Conservation (phyloP, 768 basidiomycete species). For the Phanerodontia chrysosporium region DNA sequence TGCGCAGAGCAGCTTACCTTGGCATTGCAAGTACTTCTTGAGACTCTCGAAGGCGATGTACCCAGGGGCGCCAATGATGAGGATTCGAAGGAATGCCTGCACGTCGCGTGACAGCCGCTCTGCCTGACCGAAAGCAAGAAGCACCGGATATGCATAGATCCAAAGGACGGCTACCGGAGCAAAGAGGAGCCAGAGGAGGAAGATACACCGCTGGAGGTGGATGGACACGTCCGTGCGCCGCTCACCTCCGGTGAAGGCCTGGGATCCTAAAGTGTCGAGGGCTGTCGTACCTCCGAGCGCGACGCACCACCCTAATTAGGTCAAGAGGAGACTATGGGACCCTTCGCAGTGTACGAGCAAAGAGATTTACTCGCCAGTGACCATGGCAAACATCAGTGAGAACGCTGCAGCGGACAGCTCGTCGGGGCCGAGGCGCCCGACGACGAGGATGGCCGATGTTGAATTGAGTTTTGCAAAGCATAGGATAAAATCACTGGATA, state of each 20-base stretch:
- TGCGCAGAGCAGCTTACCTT: constrained; percentile 45
- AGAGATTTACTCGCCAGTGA: constrained; percentile 59
- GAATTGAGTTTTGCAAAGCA: constrained; percentile 69
- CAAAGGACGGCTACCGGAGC: constrained; percentile 61
- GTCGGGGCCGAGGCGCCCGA: constrained; percentile 63
- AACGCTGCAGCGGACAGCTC: constrained; percentile 71
- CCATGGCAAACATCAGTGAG: constrained; percentile 72
- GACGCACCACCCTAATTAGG: constrained; percentile 61
- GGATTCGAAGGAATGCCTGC: constrained; percentile 59
- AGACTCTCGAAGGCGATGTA: constrained; percentile 74
- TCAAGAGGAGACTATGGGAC: constrained; percentile 40
- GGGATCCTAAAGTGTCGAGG: constrained; percentile 73
- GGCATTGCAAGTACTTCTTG: constrained; percentile 78
- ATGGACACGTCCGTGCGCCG: constrained; percentile 62
- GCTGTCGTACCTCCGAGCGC: constrained; percentile 78
- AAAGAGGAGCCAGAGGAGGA: constrained; percentile 60
- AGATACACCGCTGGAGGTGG: constrained; percentile 65
- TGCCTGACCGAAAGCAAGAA: constrained; percentile 62
- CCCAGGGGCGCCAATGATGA: constrained; percentile 63
- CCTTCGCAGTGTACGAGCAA: constrained; percentile 27
- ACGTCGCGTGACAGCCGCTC: constrained; percentile 52
- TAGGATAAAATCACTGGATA: constrained; percentile 62
- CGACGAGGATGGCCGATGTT: constrained; percentile 61
- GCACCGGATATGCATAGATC: constrained; percentile 59
- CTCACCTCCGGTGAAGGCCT: constrained; percentile 65